phyloP scores from a whole-genome alignment of 164 flowering plant genomes.

The Tetracentron sinense region DNA sequence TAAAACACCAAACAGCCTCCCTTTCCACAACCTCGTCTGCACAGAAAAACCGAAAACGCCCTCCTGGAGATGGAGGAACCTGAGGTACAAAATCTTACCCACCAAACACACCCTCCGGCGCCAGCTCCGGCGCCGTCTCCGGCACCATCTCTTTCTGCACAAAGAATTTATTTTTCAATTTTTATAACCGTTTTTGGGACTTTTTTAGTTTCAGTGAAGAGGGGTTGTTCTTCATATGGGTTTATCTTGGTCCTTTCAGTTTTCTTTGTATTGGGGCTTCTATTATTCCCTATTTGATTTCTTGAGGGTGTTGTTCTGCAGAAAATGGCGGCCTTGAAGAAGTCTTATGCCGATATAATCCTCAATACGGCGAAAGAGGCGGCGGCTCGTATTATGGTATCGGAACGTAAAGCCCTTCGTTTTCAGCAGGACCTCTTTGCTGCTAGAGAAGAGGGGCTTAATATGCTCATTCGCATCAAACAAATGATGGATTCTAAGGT shows the following conservation, averaged over 20 bases:
- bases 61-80: slow-evolving; percentile 39
- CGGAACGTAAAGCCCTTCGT: slow-evolving; percentile 57
- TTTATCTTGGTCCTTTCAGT: neutral
- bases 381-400: slow-evolving; percentile 65
- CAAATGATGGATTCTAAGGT: slow-evolving; percentile 76
- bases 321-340: slow-evolving; percentile 74
- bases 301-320: slow-evolving; percentile 20
- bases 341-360: slow-evolving; percentile 81
- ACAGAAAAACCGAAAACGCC: slow-evolving; percentile 3
- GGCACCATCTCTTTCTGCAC: neutral
- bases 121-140: neutral
- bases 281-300: neutral
- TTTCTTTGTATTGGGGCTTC: neutral
- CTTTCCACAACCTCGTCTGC: slow-evolving; percentile 12
- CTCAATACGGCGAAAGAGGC: slow-evolving; percentile 82
- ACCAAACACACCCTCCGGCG: slow-evolving; percentile 8
- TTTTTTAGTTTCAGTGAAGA: slow-evolving; percentile 8
- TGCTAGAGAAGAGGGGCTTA: slow-evolving; percentile 64
- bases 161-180: neutral
- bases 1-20: slow-evolving; percentile 5
- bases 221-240: too few species aligned
- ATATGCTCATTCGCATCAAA: slow-evolving; percentile 63
- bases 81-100: slow-evolving; percentile 29
- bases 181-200: neutral
- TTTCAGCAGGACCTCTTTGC: slow-evolving; percentile 48